A percentile compares a stretch with the other conserved stretches of the same genome.
These are phyloP conservation scores for Neurospora intermedia DNA, from an alignment of 495 filamentous ascomycete genomes.

Conservation along the genomic window DNA sequence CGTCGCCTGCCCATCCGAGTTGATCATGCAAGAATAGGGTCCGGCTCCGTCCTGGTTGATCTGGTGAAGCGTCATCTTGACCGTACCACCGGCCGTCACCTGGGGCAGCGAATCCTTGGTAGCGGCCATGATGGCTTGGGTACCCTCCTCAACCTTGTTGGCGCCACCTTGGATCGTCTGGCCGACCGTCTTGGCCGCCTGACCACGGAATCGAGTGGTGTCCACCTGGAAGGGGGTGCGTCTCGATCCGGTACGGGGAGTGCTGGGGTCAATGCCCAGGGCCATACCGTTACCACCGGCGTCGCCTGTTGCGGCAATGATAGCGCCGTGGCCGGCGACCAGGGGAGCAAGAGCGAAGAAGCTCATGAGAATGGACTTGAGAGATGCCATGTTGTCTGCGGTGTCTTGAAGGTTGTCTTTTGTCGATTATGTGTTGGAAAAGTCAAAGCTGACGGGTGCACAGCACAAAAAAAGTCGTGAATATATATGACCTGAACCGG, in stretches of 20 bases:
- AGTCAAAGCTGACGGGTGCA: neutral
- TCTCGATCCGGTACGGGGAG: constrained; percentile 42
- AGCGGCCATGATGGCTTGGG: constrained; percentile 32
- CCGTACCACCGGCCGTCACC: constrained; percentile 33
- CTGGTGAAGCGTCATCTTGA: constrained; percentile 43
- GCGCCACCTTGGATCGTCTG: constrained; percentile 31
- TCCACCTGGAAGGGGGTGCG: constrained; percentile 44
- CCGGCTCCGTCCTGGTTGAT: constrained; percentile 41
- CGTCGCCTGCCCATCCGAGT: constrained; percentile 34
- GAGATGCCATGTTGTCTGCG: constrained; percentile 20
- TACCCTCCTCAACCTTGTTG: constrained; percentile 39
- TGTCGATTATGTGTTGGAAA: neutral
- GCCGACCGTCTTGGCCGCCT: constrained; percentile 31
- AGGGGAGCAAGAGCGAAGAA: constrained; percentile 24
- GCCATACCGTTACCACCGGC: constrained; percentile 38
- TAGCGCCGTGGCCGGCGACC: constrained; percentile 39
- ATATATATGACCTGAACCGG: constrained; percentile 10
- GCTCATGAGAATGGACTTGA: constrained; percentile 15
- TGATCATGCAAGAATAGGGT: constrained; percentile 40
- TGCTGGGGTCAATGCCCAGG: constrained; percentile 36
- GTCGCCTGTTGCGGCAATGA: constrained; percentile 36
- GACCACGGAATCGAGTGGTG: constrained; percentile 38
- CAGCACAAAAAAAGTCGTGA: neutral
- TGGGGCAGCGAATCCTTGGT: constrained; percentile 38
- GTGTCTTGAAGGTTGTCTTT: neutral